Conservation (phyloP, 2,329 filamentous ascomycete genomes). For the Phialemoniopsis sp. region DNA sequence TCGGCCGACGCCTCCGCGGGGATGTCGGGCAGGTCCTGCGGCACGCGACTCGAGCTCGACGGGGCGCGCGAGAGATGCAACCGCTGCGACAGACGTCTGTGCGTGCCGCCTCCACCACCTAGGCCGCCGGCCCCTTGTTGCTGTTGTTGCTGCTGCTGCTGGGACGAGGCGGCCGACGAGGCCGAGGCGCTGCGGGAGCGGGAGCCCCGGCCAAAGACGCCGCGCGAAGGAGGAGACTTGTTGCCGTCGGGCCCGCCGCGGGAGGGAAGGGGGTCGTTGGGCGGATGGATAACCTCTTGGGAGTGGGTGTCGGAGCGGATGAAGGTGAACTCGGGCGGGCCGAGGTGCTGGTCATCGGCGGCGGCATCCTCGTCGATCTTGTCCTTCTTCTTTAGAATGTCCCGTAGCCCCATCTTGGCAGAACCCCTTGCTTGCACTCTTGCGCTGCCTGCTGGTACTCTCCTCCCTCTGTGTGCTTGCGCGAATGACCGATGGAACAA, state of each 20-base stretch:
- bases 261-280: conserved; percentile 27
- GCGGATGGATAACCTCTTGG: conserved; percentile 74
- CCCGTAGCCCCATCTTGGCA: conserved; percentile 42
- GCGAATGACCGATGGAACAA: no score
- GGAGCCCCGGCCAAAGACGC: conserved; percentile 11
- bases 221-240: conserved; percentile 13
- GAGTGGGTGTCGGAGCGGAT: conserved; percentile 78
- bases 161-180: conserved; percentile 6
- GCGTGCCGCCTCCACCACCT: conserved; percentile 7
- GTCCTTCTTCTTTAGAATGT: conserved; percentile 51
- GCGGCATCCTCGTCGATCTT: conserved; percentile 30
- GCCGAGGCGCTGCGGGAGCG: conserved; percentile 4
- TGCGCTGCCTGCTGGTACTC: conserved; percentile 1
- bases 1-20: conserved; percentile 38
- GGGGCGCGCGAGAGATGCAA: conserved; percentile 60
- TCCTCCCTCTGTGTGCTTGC: conserved; percentile 3
- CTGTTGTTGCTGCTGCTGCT: conserved; percentile 37
- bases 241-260: conserved; percentile 13
- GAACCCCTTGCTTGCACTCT: not conserved
- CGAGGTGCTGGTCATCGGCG: conserved; percentile 15
- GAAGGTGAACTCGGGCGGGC: conserved; percentile 70
- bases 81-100: conserved; percentile 60
- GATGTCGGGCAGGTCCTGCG: conserved; percentile 75
- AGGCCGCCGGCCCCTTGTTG: conserved; percentile 11
- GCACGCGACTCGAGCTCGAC: conserved; percentile 68